Percentiles rank a stretch among this genome's conserved stretches.
Conservation (phyloP, 148 eudicot species). For the Hydrangea macrophylla region DNA sequence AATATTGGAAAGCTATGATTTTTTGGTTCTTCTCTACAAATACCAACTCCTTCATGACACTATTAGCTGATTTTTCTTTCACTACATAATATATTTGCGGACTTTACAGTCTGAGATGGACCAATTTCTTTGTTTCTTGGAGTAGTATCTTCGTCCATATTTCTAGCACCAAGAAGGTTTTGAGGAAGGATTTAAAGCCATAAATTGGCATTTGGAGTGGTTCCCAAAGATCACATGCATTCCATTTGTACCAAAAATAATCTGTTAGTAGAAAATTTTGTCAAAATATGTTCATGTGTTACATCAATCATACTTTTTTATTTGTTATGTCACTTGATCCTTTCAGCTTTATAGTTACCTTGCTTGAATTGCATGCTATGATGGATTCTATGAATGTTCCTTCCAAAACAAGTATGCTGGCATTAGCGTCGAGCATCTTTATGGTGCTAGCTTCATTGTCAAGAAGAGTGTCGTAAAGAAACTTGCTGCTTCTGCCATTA, state of each 20-base stretch:
- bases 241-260: neutral
- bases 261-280: neutral
- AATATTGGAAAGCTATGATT: too few relatives aligned
- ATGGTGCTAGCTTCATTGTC: too few relatives aligned
- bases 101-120: too few relatives aligned
- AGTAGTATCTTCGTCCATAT: neutral
- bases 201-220: neutral
- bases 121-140: too few relatives aligned
- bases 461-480: too few relatives aligned
- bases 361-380: conserved; percentile 69
- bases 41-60: too few relatives aligned
- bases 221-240: neutral
- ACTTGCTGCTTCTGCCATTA: too few relatives aligned
- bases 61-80: too few relatives aligned
- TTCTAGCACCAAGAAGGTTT: neutral
- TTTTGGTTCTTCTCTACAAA: too few relatives aligned
- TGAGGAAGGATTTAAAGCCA: neutral
- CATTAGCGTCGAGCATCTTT: too few relatives aligned
- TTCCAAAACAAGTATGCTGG: conserved; percentile 95
- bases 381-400: conserved; percentile 99
- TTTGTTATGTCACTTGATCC: neutral
- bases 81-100: too few relatives aligned
- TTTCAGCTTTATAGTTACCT: conserved; percentile 1
- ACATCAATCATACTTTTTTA: neutral
- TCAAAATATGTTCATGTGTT: neutral